Evolutionary conservation across 163 green algal genomes (phyloP), one percentile per base, ranked within the genome.

Genomic region (Prototheca wickerhamii): DNA sequence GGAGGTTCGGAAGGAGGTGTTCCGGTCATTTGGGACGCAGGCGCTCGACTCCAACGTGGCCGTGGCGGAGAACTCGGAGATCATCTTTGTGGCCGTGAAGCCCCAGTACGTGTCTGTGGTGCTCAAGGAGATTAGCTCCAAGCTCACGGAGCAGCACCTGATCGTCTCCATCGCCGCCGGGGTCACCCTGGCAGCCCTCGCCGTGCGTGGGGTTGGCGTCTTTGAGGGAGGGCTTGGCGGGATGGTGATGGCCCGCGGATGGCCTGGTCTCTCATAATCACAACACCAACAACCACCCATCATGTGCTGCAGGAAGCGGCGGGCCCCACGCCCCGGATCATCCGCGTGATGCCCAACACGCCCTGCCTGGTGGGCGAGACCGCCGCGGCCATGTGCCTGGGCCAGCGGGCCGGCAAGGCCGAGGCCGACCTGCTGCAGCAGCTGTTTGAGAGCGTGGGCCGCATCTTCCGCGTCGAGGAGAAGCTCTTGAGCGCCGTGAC

Each of bases 301-400:
- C 52, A 37, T 31, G 12, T 60, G 37, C 20, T 83, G 52, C 65
- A 93, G 53, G 78, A 87, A 28, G 74, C 83, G 7, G 82, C 82
- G 12, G 89, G 86, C 8, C 65, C 77, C 0, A 65, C 84, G 8
- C 68, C 76, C 4, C 72, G 71, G 1, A 63, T 95, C 4, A 79
- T 98, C 30, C 82, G 93, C 10, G 92, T 98, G 10, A 99, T 99
- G 93, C 93, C 93, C 35, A 99, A 99, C 82, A 98, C 92, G 4
- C 92, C 93, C 3, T 98, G 93, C 79, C 76, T 98, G 34, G 93
- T 99, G 34, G 89, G 89, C 1, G 89, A 95, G 76, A 94, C 84
- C 2, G 93, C 91, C 3, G 84, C 87, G 10, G 91, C 89, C 60
- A 96, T 97, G 85, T 95, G 83, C 75, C 67, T 95, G 54, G 89